A percentile compares a stretch with the other conserved stretches of the same genome.
phyloP scores from a whole-genome alignment of 2,329 filamentous ascomycete genomes.

The Xylaria arbuscula region DNA sequence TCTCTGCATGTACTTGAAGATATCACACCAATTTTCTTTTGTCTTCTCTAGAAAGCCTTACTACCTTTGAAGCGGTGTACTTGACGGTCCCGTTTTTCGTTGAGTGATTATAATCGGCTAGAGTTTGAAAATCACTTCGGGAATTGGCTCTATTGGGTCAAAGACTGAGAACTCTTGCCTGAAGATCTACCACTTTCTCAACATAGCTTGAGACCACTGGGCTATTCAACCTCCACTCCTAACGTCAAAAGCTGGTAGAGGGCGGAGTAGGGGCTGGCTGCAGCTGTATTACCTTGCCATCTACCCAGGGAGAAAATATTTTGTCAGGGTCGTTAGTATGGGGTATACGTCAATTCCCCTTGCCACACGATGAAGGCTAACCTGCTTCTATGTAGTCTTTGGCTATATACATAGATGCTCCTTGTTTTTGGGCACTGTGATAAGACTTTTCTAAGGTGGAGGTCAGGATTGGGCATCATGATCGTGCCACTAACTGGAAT shows the following conservation, averaged over 20 bases:
- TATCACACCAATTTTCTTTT: neutral
- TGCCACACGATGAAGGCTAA: too few relatives aligned
- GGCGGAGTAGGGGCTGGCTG: too few relatives aligned
- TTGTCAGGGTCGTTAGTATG: too few relatives aligned
- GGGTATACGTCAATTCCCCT: too few relatives aligned
- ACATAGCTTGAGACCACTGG: neutral
- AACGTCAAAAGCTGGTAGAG: too few relatives aligned
- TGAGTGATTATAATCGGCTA: neutral
- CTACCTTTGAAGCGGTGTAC: neutral
- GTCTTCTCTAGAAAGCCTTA: neutral
- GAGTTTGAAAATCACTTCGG: neutral
- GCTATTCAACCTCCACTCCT: too few relatives aligned
- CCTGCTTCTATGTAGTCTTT: neutral
- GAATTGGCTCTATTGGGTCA: neutral
- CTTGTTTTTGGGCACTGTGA: neutral
- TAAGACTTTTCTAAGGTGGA: neutral
- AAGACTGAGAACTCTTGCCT: neutral
- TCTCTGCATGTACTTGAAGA: neutral
- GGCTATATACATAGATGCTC: neutral
- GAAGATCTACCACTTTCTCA: neutral
- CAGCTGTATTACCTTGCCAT: too few relatives aligned
- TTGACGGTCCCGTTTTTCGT: neutral
- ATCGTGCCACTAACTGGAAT: neutral
- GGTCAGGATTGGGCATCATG: neutral
- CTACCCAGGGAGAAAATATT: too few relatives aligned